Evolutionary conservation across 345 rosid species (phyloP), one percentile per base, ranked within the genome.

Genomic region (Limnanthes douglasii): DNA sequence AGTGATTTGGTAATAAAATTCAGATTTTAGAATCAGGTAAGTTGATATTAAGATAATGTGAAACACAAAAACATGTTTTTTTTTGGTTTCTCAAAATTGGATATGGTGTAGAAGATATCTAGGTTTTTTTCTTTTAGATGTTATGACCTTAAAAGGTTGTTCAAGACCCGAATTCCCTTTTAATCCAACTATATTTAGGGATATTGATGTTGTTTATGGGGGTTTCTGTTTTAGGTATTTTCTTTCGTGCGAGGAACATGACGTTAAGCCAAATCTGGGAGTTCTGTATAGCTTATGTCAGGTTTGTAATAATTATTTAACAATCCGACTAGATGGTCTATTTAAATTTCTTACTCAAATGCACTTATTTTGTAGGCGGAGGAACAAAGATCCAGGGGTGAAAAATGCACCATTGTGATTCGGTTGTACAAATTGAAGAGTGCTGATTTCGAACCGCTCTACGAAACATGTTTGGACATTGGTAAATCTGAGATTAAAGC

Each of bases 401-500:
- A 68, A 59, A 20, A 21, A 18, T 73, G 95, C 37, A 46, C 41
- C 44, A 44, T 88, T 34, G 83, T 69, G 53, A 57, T 88, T 32
- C 48, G 52, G 32, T 21, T 79, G 60, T 93, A 82, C 39, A 44
- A 41, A 18, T 46, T 83, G 43, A 70, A 68, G 57, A 80, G 73
- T 23, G 49, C 54, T 50, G 95, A 83, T 56, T 61, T 63, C 51
- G 66, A 45, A 33, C 86, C 97, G 2, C 76, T 88, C 43, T 56
- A 66, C 42, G 85, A 78, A 66, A 31, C 78, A 29, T 68, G 67
- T 27, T 37, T n/a, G 34, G 73, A 67, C 30, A 60, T 88, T 22
- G 61, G 55, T 15, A 35, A 43, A 11, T 76, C 93, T 32, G 90
- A 71, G 62, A 61, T 88, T 28, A 78, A 88, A 44, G 80, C 64